phyloP scores from a whole-genome alignment of 805 yeast genomes.

The Zygotorulaspora danielsina region DNA sequence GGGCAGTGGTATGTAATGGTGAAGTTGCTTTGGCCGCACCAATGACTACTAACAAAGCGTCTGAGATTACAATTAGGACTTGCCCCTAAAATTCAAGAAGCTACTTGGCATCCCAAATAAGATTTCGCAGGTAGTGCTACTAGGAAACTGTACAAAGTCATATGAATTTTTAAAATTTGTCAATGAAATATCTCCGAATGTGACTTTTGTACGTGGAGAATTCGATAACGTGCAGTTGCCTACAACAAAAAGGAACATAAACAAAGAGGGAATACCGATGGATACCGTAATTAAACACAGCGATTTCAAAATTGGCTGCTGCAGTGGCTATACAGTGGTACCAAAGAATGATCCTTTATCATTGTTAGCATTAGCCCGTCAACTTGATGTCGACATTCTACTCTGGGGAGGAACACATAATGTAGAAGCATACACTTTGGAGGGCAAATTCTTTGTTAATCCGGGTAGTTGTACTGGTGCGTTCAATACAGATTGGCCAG shows the following conservation, averaged over 20 bases:
- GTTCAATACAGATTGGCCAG: conserved; percentile 57
- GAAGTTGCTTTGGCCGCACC: no score
- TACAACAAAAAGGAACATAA: conserved; percentile 14
- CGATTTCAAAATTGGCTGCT: conserved; percentile 71
- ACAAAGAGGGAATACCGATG: conserved; percentile 46
- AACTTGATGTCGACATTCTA: conserved; percentile 85
- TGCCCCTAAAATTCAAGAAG: conserved; percentile 57
- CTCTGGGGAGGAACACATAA: conserved; percentile 92
- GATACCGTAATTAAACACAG: conserved; percentile 65
- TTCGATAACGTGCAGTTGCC: conserved; percentile 50
- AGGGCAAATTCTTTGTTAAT: conserved; percentile 88
- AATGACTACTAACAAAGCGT: conserved; percentile 10
- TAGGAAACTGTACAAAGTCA: conserved; percentile 79
- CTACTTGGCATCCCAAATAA: conserved; percentile 73
- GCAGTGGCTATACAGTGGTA: conserved; percentile 77
- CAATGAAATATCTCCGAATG: conserved; percentile 62
- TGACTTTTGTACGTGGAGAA: conserved; percentile 78
- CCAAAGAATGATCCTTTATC: conserved; percentile 88
- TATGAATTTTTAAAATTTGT: conserved; percentile 60
- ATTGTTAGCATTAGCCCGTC: conserved; percentile 75
- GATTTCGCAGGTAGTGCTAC: conserved; percentile 75
- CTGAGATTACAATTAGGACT: no score
- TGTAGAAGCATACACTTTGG: conserved; percentile 89
- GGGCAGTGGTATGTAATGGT: conserved; percentile 66
- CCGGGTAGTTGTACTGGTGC: conserved; percentile 99